A percentile compares a stretch with the other conserved stretches of the same genome.
Conservation (phyloP, 139 green algal species). For the Gonium pectorale region DNA sequence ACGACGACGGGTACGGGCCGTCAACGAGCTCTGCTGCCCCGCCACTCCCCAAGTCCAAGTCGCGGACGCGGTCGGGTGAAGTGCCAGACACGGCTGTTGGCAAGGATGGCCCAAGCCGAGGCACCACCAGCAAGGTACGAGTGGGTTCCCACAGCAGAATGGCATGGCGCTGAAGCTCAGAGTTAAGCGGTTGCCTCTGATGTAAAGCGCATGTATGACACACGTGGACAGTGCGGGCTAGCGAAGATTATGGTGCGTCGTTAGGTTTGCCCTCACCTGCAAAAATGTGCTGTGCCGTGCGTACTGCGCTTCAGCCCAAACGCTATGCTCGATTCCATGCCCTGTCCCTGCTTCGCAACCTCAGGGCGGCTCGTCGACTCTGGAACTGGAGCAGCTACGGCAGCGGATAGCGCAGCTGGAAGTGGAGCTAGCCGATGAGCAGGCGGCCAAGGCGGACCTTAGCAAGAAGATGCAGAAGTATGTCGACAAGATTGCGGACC, state of each 20-base stretch:
- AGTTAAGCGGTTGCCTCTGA: too few species aligned
- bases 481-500: constrained; percentile 42
- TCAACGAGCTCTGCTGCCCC: constrained; percentile 1
- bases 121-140: constrained; percentile 13
- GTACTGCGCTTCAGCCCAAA: too few species aligned
- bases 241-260: too few species aligned
- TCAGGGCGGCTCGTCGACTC: not conserved
- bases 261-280: too few species aligned
- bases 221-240: too few species aligned
- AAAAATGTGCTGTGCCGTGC: too few species aligned
- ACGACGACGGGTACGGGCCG: constrained; percentile 47
- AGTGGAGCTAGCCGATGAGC: constrained; percentile 38
- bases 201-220: too few species aligned
- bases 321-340: too few species aligned
- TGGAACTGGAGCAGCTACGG: constrained; percentile 2
- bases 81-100: not conserved
- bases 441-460: constrained; percentile 40
- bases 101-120: too few species aligned
- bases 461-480: constrained; percentile 42
- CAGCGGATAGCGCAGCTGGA: constrained; percentile 12
- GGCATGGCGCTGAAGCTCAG: too few species aligned
- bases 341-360: too few species aligned
- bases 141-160: too few species aligned
- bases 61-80: not conserved
- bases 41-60: not conserved